These are phyloP conservation scores for Ichthyophthirius multifiliis DNA, from an alignment of 169 alveolate genomes.

Conservation along the genomic window DNA sequence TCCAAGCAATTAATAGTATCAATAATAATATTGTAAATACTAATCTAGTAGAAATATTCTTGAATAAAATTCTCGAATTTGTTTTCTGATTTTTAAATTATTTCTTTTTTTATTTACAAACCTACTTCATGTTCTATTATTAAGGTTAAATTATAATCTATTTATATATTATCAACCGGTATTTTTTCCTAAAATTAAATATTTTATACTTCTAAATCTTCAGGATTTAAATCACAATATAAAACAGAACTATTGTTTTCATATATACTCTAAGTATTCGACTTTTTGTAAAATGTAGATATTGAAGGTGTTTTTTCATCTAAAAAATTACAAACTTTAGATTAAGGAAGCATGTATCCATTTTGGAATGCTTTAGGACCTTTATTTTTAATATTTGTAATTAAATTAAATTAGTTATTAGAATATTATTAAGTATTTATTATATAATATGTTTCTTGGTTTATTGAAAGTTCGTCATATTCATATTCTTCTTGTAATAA, in stretches of 20 bases:
- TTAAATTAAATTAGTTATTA: background rate
- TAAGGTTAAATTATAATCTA: background rate
- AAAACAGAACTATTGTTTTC: background rate
- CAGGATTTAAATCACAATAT: background rate
- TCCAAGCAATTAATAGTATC: background rate
- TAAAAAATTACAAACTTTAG: background rate
- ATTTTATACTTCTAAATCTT: background rate
- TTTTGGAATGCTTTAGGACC: conserved; percentile 7
- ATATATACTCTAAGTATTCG: background rate
- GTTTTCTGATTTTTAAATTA: background rate
- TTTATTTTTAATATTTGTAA: too few relatives aligned
- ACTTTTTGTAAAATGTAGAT: background rate
- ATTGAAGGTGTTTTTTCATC: background rate
- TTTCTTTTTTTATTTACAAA: background rate
- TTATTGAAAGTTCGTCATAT: background rate
- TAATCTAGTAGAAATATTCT: background rate
- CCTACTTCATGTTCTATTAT: too few relatives aligned
- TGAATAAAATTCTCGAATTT: background rate
- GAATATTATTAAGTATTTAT: background rate
- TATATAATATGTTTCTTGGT: background rate
- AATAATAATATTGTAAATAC: background rate
- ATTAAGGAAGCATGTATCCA: background rate
- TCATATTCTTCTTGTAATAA: background rate
- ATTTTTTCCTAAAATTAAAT: background rate
- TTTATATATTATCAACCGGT: too few relatives aligned